Percentiles rank a stretch among this genome's conserved stretches.
Conservation (phyloP, 192 early-diverging fungal genomes). For the Linnemannia elongata region DNA sequence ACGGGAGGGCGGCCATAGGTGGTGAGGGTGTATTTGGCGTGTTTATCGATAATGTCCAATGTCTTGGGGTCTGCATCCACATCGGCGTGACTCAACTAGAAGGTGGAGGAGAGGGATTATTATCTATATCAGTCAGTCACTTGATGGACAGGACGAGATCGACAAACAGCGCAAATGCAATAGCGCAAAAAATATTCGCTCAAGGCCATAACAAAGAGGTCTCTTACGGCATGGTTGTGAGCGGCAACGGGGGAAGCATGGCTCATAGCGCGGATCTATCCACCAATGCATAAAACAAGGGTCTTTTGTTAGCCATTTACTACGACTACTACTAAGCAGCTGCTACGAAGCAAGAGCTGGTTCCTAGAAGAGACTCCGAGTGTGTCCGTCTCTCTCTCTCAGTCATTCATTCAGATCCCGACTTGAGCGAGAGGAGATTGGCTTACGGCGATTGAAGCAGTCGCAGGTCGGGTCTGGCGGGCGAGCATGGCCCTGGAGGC, state of each 20-base stretch:
- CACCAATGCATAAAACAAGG: neutral
- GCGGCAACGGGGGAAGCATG: constrained; percentile 21
- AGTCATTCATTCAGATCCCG: neutral
- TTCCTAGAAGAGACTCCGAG: neutral
- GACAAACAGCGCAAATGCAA: neutral
- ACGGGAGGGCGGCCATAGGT: constrained; percentile 80
- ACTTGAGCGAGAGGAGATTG: neutral
- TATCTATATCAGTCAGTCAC: neutral
- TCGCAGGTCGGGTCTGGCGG: constrained; percentile 17
- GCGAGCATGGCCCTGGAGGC: constrained; percentile 37
- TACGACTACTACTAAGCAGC: neutral
- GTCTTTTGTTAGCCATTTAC: neutral
- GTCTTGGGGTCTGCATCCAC: constrained; percentile 59
- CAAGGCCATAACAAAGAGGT: neutral
- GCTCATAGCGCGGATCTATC: constrained; percentile 49
- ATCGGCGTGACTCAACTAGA: constrained; percentile 68
- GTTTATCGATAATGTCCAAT: constrained; percentile 56
- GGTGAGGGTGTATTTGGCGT: constrained; percentile 74
- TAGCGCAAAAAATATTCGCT: neutral
- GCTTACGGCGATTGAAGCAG: constrained; percentile 40
- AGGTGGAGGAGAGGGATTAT: neutral
- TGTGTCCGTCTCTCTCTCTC: neutral
- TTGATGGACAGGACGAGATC: constrained; percentile 1
- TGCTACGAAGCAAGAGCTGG: neutral
- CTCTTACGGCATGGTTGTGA: constrained; percentile 44